Percentiles rank a stretch among this genome's conserved stretches.
These are phyloP conservation scores for Quercus phellos DNA, from an alignment of 331 rosid species.

Conservation along the genomic window DNA sequence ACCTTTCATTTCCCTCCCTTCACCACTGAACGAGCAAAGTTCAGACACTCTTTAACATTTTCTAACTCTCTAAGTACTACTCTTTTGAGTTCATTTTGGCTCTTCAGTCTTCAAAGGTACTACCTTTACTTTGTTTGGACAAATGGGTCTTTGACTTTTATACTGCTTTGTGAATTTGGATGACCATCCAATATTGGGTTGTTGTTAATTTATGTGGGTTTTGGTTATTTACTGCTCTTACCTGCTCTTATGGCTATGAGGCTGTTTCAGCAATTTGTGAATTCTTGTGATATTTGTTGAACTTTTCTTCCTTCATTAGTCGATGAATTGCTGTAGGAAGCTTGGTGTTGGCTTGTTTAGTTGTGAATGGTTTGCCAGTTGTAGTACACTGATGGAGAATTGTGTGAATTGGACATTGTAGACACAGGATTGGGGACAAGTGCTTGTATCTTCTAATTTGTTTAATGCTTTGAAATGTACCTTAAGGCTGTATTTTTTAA, in stretches of 20 bases:
- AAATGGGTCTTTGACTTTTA: conserved; percentile 25
- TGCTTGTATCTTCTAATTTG: background rate
- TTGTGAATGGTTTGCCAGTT: background rate
- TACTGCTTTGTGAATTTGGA: background rate
- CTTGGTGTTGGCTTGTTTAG: background rate
- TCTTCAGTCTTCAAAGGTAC: conserved; percentile 44
- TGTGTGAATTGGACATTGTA: background rate
- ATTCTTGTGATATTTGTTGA: background rate
- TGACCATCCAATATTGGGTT: conserved; percentile 5
- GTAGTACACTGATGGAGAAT: background rate
- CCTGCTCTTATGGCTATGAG: background rate
- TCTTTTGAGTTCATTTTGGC: background rate
- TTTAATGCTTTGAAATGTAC: background rate
- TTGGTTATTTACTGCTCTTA: background rate
- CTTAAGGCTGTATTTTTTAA: background rate
- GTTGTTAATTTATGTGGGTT: conserved; percentile 3
- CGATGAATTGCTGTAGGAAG: background rate
- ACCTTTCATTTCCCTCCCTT: conserved; percentile 70
- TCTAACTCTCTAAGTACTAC: background rate
- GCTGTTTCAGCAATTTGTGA: background rate
- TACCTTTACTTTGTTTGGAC: conserved; percentile 13
- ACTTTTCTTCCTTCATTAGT: background rate
- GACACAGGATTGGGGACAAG: background rate
- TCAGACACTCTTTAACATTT: conserved; percentile 12
- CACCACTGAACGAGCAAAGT: conserved; percentile 23